A percentile compares a stretch with the other conserved stretches of the same genome.
Evolutionary conservation across 495 filamentous ascomycete species (phyloP).

Genomic region (Aspergillus mulundensis): DNA sequence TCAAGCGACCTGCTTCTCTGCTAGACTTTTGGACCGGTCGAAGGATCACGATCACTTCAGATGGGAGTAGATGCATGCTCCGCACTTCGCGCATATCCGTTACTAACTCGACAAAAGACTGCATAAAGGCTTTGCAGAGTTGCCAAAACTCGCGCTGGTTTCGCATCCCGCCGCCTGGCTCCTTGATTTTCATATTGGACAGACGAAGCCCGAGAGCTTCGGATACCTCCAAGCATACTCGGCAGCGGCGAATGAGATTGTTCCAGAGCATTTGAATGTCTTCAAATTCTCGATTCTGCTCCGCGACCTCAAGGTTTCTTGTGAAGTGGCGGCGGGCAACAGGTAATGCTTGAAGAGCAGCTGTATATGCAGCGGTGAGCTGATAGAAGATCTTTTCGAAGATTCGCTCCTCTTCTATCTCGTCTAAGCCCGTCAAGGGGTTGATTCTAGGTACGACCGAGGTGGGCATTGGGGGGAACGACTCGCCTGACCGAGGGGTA

Average conservation of each 20-base stretch:
- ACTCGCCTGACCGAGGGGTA: constrained; percentile 74
- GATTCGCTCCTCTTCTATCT: constrained; percentile 68
- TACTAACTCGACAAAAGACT: constrained; percentile 71
- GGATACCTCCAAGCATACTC: constrained; percentile 59
- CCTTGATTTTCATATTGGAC: constrained; percentile 77
- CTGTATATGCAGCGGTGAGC: constrained; percentile 61
- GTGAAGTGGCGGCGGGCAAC: constrained; percentile 59
- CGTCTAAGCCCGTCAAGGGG: constrained; percentile 53
- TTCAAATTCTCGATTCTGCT: constrained; percentile 42
- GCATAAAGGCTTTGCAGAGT: constrained; percentile 70
- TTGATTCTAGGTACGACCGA: constrained; percentile 40
- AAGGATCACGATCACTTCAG: constrained; percentile 65
- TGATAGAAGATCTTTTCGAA: constrained; percentile 79
- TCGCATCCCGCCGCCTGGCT: constrained; percentile 63
- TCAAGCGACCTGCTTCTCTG: constrained; percentile 68
- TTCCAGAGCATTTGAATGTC: constrained; percentile 62
- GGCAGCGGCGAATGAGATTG: constrained; percentile 62
- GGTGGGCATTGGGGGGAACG: constrained; percentile 60
- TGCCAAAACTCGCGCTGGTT: constrained; percentile 80
- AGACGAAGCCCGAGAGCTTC: constrained; percentile 65
- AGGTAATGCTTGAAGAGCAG: constrained; percentile 63
- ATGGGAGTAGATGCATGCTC: constrained; percentile 58
- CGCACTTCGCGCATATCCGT: constrained; percentile 65
- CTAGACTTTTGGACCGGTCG: constrained; percentile 71
- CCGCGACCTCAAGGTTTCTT: constrained; percentile 43